phyloP scores from a whole-genome alignment of 1,139 yeast species.

The Taphrina sp. region DNA sequence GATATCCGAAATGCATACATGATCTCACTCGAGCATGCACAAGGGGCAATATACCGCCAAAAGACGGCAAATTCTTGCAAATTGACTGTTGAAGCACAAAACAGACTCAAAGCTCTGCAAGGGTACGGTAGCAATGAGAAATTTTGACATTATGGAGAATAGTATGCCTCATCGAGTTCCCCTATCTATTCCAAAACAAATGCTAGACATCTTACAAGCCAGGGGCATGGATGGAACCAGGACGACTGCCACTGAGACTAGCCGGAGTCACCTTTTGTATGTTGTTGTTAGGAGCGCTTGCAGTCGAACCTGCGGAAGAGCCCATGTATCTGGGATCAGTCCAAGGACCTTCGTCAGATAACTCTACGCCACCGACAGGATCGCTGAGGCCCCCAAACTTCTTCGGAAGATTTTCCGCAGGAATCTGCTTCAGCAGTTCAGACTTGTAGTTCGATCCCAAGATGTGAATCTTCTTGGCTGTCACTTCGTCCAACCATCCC shows the following conservation, averaged over 20 bases:
- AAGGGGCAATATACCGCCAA: too few relatives aligned
- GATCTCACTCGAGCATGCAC: too few relatives aligned
- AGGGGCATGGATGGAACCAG: constrained; percentile 4
- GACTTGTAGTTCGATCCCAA: constrained; percentile 74
- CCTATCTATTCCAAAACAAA: too few relatives aligned
- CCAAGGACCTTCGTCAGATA: constrained; percentile 97
- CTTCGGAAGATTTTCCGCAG: constrained; percentile 83
- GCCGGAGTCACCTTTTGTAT: constrained; percentile 21
- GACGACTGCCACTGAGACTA: constrained; percentile 18
- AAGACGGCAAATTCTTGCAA: too few relatives aligned
- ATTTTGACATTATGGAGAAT: too few relatives aligned
- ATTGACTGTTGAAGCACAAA: too few relatives aligned
- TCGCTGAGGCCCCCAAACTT: constrained; percentile 84
- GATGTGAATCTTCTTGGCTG: constrained; percentile 93
- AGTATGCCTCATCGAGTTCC: too few relatives aligned
- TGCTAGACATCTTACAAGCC: too few relatives aligned
- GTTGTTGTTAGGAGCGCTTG: background rate
- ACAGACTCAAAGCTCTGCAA: too few relatives aligned
- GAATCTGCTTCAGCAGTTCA: constrained; percentile 87
- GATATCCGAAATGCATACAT: too few relatives aligned
- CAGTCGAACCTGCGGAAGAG: background rate
- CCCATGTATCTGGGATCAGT: constrained; percentile 69
- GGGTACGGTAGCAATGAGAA: too few relatives aligned
- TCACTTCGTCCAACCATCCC: constrained; percentile 94
- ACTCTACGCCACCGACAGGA: constrained; percentile 72